Base-by-base conservation (phyloP, 192 early-diverging fungal genomes). In the Gigaspora rosea region DNA sequence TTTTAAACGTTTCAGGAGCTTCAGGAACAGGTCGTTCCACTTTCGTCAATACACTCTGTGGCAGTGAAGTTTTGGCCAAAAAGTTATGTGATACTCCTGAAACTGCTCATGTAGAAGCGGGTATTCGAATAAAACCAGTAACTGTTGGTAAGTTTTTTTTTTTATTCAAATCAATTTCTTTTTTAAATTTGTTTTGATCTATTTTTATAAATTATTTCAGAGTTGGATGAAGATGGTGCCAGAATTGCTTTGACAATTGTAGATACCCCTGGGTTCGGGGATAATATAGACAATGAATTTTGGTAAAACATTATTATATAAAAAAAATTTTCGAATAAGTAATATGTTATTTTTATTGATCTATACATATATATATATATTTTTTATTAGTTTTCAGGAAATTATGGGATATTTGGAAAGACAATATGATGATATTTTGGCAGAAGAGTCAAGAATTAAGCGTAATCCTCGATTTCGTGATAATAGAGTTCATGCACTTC, bases 181-280 rank as follows among this genome's bases (percentile, higher is more conserved):
- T 54, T 22, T 61, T 35, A 2, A 27, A 51, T 57, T 47, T 13
- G n/a, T 64, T 68, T 16, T 15, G 35, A 18, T 33, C 20, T 67
- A 47, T 49, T 41, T n/a, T 27, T 27, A 18, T 65, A 41, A 18
- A 18, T 33, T 27, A 18, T 52, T 41, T 8, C 75, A 82, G 96
- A 99, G 74, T 91, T 98, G 85, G 96, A 99, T 79, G 97, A 98
- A 87, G 96, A 99, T 86, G 97, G 97, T 66, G 93, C 96, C 83
- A 95, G 94, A 84, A 94, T 99, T 57, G 91, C 95, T 56, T 90
- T 99, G 65, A 98, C 96, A 22, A 92, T 99, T 78, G 93, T 99
- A 50, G 98, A 99, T 83, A 98, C 98, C 56, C 97, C 98, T 48
- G 98, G 97, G 16, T 99, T 98, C 83, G 98, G 97, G 67, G 95